Conservation (phyloP, 2,329 filamentous ascomycete genomes). For the Hymenoscyphus scutula region DNA sequence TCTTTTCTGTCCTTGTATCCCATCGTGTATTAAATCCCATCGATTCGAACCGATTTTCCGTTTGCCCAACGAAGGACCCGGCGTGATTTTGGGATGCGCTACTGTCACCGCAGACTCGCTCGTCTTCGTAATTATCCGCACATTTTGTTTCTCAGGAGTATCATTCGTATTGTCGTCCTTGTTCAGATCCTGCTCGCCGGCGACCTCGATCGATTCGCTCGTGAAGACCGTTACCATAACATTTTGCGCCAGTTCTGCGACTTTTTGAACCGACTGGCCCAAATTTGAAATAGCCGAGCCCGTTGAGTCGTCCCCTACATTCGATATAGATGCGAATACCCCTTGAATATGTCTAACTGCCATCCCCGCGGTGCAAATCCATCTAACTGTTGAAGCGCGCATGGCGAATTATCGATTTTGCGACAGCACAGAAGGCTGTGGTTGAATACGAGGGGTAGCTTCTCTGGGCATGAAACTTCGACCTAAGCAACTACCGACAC, state of each 20-base stretch:
- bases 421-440: constrained; percentile 8
- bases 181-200: background rate
- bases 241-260: constrained; percentile 10
- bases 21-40: constrained; percentile 33
- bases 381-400: constrained; percentile 15
- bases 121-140: constrained; percentile 11
- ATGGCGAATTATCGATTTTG: constrained; percentile 14
- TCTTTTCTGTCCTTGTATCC: constrained; percentile 32
- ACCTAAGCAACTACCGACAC: constrained; percentile 20
- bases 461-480: background rate
- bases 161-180: background rate
- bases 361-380: constrained; percentile 18
- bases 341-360: constrained; percentile 16
- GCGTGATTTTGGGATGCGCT: constrained; percentile 28
- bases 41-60: constrained; percentile 31
- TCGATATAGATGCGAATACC: constrained; percentile 12
- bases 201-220: constrained; percentile 3
- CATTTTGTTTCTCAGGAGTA: constrained; percentile 4
- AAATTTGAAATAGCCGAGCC: constrained; percentile 1
- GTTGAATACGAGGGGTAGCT: constrained; percentile 7
- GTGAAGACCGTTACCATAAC: constrained; percentile 6
- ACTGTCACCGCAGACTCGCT: constrained; percentile 16
- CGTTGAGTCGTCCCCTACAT: background rate
- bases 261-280: background rate
- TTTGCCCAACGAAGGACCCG: constrained; percentile 22